Conservation (phyloP, 106 monocot genomes). For the Platanthera guangdongensis region DNA sequence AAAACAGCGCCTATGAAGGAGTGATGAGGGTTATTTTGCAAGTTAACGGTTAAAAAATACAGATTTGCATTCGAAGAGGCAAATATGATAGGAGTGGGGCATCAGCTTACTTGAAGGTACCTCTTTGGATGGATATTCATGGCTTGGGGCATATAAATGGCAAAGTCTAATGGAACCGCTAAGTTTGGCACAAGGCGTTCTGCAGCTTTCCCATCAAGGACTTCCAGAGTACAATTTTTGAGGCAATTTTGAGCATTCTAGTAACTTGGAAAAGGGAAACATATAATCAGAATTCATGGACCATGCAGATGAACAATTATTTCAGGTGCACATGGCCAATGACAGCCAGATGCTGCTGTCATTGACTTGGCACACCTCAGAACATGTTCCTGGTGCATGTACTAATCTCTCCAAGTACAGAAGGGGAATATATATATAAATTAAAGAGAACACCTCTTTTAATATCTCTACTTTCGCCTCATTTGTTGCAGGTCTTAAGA, state of each 20-base stretch:
- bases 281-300: not conserved
- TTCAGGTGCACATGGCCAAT: too few relatives aligned
- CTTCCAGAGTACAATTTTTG: constrained; percentile 41
- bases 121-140: constrained; percentile 76
- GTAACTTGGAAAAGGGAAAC: constrained; percentile 14
- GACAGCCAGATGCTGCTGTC: too few relatives aligned
- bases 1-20: constrained; percentile 66
- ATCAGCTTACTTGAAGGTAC: constrained; percentile 69
- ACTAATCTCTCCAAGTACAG: too few relatives aligned
- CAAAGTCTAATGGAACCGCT: constrained; percentile 44
- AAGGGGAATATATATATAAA: not conserved
- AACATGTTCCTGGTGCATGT: too few relatives aligned
- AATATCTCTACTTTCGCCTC: constrained; percentile 65
- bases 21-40: not conserved
- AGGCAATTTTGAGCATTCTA: constrained; percentile 73
- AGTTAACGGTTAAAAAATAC: not conserved
- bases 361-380: too few relatives aligned
- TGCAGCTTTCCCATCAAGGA: constrained; percentile 50
- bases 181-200: constrained; percentile 62
- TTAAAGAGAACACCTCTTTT: constrained; percentile 43
- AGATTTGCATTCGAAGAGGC: not conserved
- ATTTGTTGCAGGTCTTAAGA: constrained; percentile 65
- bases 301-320: not conserved
- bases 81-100: not conserved
- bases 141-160: constrained; percentile 77